These are phyloP conservation scores for Lomentospora prolificans DNA, from an alignment of 2,329 filamentous ascomycete genomes.

Conservation along the genomic window DNA sequence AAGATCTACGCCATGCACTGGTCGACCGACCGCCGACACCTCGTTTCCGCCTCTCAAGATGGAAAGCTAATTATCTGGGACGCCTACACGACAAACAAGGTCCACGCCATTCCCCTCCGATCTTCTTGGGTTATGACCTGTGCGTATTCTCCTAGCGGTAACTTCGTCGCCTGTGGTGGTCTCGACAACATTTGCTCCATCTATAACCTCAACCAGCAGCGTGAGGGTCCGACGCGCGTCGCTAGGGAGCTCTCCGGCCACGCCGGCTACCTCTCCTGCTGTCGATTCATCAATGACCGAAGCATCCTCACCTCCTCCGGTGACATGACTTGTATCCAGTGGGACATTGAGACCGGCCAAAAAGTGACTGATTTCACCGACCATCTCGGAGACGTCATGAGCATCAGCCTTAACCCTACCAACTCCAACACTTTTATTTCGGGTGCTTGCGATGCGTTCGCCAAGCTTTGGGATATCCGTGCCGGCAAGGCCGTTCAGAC, in stretches of 20 bases:
- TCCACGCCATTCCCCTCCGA: constrained; percentile 92
- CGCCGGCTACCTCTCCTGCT: constrained; percentile 95
- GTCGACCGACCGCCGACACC: constrained; percentile 94
- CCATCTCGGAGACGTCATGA: constrained; percentile 98
- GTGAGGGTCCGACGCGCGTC: constrained; percentile 94
- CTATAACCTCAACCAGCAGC: constrained; percentile 90
- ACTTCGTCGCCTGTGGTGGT: constrained; percentile 97
- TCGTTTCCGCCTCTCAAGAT: constrained; percentile 96
- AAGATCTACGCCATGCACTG: constrained; percentile 99
- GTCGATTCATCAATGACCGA: constrained; percentile 96
- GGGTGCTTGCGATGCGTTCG: constrained; percentile 97
- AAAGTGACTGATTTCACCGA: constrained; percentile 98
- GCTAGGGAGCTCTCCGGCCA: constrained; percentile 93
- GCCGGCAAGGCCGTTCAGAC: constrained; percentile 98
- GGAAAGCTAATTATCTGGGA: constrained; percentile 99
- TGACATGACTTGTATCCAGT: constrained; percentile 99
- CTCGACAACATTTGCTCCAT: constrained; percentile 99
- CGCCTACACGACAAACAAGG: constrained; percentile 98
- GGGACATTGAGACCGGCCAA: constrained; percentile 96
- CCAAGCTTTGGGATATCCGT: constrained; percentile 97
- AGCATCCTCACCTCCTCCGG: constrained; percentile 96
- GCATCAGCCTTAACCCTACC: constrained; percentile 97
- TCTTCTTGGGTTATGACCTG: constrained; percentile 99
- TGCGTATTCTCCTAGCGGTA: constrained; percentile 95
- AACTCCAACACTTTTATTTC: constrained; percentile 99